Evolutionary conservation across 176 grass and related monocot genomes (phyloP).

Genomic region (Phoenix dactylifera): DNA sequence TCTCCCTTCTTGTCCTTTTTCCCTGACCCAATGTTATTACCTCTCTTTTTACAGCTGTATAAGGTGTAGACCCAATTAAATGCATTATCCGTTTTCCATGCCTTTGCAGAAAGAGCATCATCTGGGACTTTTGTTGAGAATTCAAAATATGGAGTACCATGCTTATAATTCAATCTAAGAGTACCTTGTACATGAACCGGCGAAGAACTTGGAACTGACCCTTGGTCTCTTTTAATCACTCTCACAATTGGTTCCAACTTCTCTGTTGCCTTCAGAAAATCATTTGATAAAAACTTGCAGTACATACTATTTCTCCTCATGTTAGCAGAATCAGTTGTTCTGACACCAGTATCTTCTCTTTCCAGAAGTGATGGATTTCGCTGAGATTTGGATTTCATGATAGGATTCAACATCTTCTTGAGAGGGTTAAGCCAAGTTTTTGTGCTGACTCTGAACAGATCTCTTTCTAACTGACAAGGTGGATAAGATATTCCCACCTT

Average conservation of each 20-base stretch:
- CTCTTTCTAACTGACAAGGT: constrained; percentile 6
- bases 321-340: constrained; percentile 1
- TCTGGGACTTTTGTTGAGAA: constrained; percentile 53
- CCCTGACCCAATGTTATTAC: constrained; percentile 37
- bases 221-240: constrained; percentile 15
- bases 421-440: constrained; percentile 58
- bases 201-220: constrained; percentile 25
- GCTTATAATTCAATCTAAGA: constrained; percentile 59
- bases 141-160: constrained; percentile 46
- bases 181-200: constrained; percentile 66
- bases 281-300: constrained; percentile 60
- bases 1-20: constrained; percentile 34
- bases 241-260: constrained; percentile 10
- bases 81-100: constrained; percentile 61
- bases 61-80: constrained; percentile 95
- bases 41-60: constrained; percentile 55
- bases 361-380: constrained; percentile 28
- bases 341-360: constrained; percentile 25
- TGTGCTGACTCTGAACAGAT: constrained; percentile 4
- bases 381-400: constrained; percentile 83
- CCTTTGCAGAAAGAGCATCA: constrained; percentile 63
- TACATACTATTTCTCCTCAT: constrained; percentile 25
- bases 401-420: constrained; percentile 70
- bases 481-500: constrained; percentile 40
- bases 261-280: constrained; percentile 39